Percentiles rank a stretch among this genome's conserved stretches.
phyloP scores from a whole-genome alignment of 306 rosid species.

The Chamaecrista fasciculata region DNA sequence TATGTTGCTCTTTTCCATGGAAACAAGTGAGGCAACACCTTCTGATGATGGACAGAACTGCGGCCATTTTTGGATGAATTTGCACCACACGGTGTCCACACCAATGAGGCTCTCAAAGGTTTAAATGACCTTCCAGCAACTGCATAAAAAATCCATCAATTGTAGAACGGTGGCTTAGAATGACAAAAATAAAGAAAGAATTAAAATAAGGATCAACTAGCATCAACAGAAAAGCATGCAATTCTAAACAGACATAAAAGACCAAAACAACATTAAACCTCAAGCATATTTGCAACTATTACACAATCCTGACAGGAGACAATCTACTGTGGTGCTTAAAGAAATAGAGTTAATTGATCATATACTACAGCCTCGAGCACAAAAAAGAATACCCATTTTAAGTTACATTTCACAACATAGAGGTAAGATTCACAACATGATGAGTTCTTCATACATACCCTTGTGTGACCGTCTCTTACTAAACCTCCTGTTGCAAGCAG shows the following conservation, averaged over 20 bases:
- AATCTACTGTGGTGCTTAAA: slow-evolving; percentile 11
- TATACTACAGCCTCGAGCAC: slow-evolving; percentile 23
- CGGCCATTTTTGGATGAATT: slow-evolving; percentile 39
- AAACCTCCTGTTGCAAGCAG: slow-evolving; percentile 49
- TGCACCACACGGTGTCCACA: slow-evolving; percentile 71
- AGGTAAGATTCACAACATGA: slow-evolving; percentile 12
- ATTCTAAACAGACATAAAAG: slow-evolving; percentile 16
- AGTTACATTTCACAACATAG: slow-evolving; percentile 21
- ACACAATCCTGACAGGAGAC: slow-evolving; percentile 1
- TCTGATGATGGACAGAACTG: slow-evolving; percentile 44
- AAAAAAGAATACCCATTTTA: slow-evolving; percentile 4
- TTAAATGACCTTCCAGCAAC: slow-evolving; percentile 46
- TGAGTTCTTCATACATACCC: slow-evolving; percentile 55
- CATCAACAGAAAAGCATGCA: neutral
- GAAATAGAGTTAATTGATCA: slow-evolving; percentile 10
- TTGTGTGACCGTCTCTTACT: slow-evolving; percentile 56
- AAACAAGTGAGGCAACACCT: slow-evolving; percentile 63
- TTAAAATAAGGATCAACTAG: neutral
- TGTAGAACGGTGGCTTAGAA: slow-evolving; percentile 16
- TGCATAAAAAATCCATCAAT: slow-evolving; percentile 40
- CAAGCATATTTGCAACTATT: slow-evolving; percentile 14
- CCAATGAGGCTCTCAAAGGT: slow-evolving; percentile 69
- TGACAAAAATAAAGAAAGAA: neutral
- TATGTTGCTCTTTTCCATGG: slow-evolving; percentile 85
- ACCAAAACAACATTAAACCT: neutral